phyloP scores from a whole-genome alignment of 768 basidiomycete species.

The Cyathus striatus region DNA sequence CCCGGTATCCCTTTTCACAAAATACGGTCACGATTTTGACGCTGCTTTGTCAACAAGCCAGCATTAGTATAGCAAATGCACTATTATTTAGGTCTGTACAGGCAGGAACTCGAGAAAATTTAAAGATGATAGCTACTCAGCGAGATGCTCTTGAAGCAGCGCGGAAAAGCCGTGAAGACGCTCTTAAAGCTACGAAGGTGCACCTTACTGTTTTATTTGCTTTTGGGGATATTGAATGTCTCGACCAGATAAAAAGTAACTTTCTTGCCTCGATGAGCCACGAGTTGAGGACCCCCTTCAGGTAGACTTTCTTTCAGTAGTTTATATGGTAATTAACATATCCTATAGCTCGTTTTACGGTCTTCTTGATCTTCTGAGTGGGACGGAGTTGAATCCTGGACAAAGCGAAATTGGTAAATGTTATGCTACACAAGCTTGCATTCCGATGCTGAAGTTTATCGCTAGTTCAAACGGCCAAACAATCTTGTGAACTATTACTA shows the following conservation, averaged over 20 bases:
- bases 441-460: too few species aligned
- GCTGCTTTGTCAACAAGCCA: slow-evolving; percentile 68
- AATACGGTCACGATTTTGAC: slow-evolving; percentile 59
- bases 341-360: slow-evolving; percentile 65
- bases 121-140: slow-evolving; percentile 75
- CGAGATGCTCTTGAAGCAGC: slow-evolving; percentile 66
- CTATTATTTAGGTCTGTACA: slow-evolving; percentile 73
- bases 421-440: slow-evolving; percentile 1
- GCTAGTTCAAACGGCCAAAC: slow-evolving; percentile 70
- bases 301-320: slow-evolving; percentile 26
- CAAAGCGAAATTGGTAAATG: slow-evolving; percentile 63
- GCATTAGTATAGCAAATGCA: slow-evolving; percentile 71
- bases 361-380: slow-evolving; percentile 65
- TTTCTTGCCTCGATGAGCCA: slow-evolving; percentile 77
- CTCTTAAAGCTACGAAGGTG: slow-evolving; percentile 69
- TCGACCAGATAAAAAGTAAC: slow-evolving; percentile 65
- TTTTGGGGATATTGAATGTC: too few species aligned
- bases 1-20: slow-evolving; percentile 58
- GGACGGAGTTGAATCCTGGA: slow-evolving; percentile 62
- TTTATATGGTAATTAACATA: slow-evolving; percentile 3
- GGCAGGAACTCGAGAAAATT: slow-evolving; percentile 65
- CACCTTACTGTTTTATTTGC: slow-evolving; percentile 2
- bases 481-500: slow-evolving; percentile 69
- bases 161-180: slow-evolving; percentile 65
- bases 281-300: slow-evolving; percentile 73